Conservation (phyloP, 75 land plant species). For the Pinus albicaulis region DNA sequence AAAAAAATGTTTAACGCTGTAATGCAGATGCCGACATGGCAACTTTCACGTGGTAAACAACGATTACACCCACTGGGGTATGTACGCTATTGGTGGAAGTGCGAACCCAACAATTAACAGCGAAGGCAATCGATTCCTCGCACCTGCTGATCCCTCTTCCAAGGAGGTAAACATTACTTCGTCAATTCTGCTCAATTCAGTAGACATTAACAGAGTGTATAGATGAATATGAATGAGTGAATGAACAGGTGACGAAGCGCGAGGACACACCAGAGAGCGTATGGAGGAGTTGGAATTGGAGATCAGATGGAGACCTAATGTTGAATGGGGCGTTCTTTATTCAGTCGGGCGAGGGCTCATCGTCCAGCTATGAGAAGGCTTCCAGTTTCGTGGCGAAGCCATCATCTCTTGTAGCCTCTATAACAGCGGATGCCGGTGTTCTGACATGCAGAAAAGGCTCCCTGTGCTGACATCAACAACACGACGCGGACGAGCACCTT, state of each 20-base stretch:
- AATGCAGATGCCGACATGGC: constrained; percentile 17
- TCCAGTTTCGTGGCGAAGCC: constrained; percentile 56
- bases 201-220: too few relatives aligned
- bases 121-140: constrained; percentile 32
- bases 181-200: too few relatives aligned
- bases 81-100: constrained; percentile 53
- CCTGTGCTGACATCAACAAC: neutral
- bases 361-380: neutral
- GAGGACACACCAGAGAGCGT: constrained; percentile 46
- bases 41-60: constrained; percentile 28
- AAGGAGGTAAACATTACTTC: constrained; percentile 17
- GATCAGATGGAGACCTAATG: constrained; percentile 6
- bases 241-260: constrained; percentile 23
- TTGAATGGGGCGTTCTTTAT: constrained; percentile 83
- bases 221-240: too few relatives aligned
- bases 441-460: constrained; percentile 2
- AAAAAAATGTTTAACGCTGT: too few relatives aligned
- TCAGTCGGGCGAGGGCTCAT: constrained; percentile 55
- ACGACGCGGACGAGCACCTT: too few relatives aligned
- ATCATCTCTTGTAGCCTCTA: constrained; percentile 35
- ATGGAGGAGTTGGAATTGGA: constrained; percentile 81
- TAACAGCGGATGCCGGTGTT: constrained; percentile 55
- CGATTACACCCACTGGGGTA: constrained; percentile 34
- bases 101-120: constrained; percentile 36
- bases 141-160: neutral